Base-by-base conservation (phyloP, 768 basidiomycete genomes). In the Dioszegia aurantiaca region DNA sequence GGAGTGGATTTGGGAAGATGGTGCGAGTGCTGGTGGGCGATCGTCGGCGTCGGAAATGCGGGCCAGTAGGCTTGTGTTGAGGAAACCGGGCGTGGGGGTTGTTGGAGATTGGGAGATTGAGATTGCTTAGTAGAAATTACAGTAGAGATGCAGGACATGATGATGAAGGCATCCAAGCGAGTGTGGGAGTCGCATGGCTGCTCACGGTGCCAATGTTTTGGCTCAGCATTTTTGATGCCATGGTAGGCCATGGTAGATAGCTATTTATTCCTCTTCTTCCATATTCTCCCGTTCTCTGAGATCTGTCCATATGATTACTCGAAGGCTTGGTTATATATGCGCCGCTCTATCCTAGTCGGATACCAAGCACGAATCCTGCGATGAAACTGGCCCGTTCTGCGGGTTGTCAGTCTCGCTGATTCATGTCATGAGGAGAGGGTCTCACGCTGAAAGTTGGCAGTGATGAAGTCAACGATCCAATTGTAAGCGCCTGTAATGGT, bases 361-460 rank as follows among this genome's bases (percentile, higher is more conserved):
- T 66, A 10, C 93, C 93, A 27, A 97, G 79, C 0, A 80, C 82
- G 58, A 95, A 81, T 9, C 93, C 93, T 3, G 85, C 90, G 31
- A 91, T 67, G 77, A 95, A 95, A 14, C 88, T 86, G 1, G 91
- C 92, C 61, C 92, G 80, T 42, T 77, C 75, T 77, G 58, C 21
- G 14, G 4, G 24, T 2, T 48, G 41, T 66, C 55, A 66, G 61
- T 55, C 31, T 16, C 21, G 28, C 11, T 17, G 14, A n/a, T 21
- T 40, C 9, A 37, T 17, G 17, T 37, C 36, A 9, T 9, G 17
- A 37, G 17, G 17, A 19, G 43, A 30, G 12, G 30, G 27, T 3
- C 75, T 71, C 59, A 77, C 86, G 87, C 70, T 91, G 93, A 77
- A 97, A 93, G 73, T 95, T 90, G 6, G 91, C 88, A 0, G 88